These are phyloP conservation scores for Candida sonorensis DNA, from an alignment of 805 yeast genomes.

Conservation along the genomic window DNA sequence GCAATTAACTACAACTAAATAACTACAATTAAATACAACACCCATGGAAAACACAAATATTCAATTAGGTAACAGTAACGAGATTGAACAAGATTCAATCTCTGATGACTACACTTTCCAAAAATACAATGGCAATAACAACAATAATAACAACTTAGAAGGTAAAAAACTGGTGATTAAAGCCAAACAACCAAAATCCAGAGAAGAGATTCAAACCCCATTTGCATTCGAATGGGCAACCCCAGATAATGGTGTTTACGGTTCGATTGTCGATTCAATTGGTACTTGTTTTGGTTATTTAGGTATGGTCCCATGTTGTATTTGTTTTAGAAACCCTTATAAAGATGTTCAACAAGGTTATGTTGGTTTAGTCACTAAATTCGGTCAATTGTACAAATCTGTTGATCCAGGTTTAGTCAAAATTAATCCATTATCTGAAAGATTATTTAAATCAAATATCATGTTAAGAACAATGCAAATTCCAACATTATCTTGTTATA, in stretches of 20 bases:
- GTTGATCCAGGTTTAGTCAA: slow-evolving; percentile 65
- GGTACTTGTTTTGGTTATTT: slow-evolving; percentile 46
- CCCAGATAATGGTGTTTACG: slow-evolving; percentile 30
- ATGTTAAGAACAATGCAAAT: slow-evolving; percentile 56
- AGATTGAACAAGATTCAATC: no score
- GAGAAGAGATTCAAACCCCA: slow-evolving; percentile 17
- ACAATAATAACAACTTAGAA: no score
- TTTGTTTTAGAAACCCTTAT: slow-evolving; percentile 54
- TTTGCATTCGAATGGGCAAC: slow-evolving; percentile 29
- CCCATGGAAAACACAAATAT: no score
- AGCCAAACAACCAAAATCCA: slow-evolving; percentile 15
- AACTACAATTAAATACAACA: no score
- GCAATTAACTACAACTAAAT: no score
- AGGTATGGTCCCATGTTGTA: slow-evolving; percentile 50
- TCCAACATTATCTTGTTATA: slow-evolving; percentile 62
- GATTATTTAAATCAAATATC: slow-evolving; percentile 41
- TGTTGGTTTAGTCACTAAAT: slow-evolving; percentile 60
- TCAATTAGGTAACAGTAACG: no score
- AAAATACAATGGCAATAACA: no score
- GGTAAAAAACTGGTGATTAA: slow-evolving; percentile 4
- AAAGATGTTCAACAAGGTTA: slow-evolving; percentile 56
- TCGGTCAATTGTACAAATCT: slow-evolving; percentile 57
- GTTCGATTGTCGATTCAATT: slow-evolving; percentile 28
- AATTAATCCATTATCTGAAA: slow-evolving; percentile 61
- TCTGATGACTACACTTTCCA: no score